Percentiles rank a stretch among this genome's conserved stretches.
Conservation (phyloP, 2,329 filamentous ascomycete genomes). For the Fusarium tupiense region DNA sequence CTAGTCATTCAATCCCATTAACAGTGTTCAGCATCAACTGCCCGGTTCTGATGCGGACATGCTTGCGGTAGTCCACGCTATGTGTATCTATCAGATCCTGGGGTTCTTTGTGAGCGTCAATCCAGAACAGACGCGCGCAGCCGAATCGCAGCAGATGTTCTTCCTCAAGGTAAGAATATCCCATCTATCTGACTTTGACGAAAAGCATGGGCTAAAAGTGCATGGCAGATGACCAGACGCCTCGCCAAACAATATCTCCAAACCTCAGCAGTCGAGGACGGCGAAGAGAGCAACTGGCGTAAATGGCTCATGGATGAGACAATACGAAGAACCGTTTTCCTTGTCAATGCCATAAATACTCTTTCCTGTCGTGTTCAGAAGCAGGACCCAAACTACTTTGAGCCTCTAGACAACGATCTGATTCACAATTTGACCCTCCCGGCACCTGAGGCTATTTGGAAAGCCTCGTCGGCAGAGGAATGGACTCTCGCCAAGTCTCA, state of each 20-base stretch:
- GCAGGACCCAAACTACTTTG: neutral
- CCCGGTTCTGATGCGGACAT: neutral
- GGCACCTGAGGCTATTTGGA: neutral
- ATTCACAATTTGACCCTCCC: neutral
- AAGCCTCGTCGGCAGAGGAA: neutral
- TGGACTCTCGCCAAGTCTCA: neutral
- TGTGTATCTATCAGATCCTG: neutral
- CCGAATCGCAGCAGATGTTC: neutral
- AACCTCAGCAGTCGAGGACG: neutral
- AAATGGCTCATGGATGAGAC: neutral
- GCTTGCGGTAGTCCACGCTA: neutral
- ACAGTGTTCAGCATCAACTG: neutral
- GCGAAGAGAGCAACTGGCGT: neutral
- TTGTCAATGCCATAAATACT: neutral
- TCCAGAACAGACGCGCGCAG: neutral
- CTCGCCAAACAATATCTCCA: neutral
- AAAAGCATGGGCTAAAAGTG: neutral
- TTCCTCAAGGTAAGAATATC: neutral
- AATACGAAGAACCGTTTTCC: neutral
- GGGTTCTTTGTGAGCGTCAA: neutral
- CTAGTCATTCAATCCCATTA: accelerated
- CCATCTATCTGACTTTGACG: accelerated
- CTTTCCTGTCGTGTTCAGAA: neutral
- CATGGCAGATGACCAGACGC: neutral
- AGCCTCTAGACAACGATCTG: neutral